Base-by-base conservation (phyloP, 371 early-diverging fungal genomes). In the Lichtheimia hyalospora region DNA sequence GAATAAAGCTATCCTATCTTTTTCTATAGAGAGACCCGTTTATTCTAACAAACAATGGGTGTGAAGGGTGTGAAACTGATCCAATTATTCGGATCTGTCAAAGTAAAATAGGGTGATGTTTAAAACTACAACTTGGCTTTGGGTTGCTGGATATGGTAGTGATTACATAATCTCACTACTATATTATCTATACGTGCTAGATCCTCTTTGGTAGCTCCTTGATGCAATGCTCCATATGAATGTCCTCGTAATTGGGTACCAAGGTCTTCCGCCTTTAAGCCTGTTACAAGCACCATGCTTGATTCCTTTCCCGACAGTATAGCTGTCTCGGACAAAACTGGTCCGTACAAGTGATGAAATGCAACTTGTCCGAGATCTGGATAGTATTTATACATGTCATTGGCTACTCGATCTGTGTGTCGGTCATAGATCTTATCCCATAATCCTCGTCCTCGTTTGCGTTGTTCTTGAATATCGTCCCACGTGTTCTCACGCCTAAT, bases 401-500 rank as follows among this genome's bases (percentile, higher is more conserved):
- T 54, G 16, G 67, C 43, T 15, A 73, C 70, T 43, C 67, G 71
- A 1, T 73, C 63, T 0, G 69, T 69, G 49, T 73, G 71, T 12
- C 63, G 58, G 23, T 66, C 69, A 54, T 77, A 77, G 8, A 71
- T 77, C 23, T 54, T 70, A 5, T 51, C 65, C 51, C 74, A 74
- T 10, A 77, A 57, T 0, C 27, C 48, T 51, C 16, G 64, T 24
- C 77, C 88, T 4, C 81, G 74, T 34, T 87, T 83, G 13, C 95
- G 71, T 49, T 91, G 74, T 28, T 75, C 77, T 7, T 89, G 54
- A 27, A 90, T 85, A 68, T 95, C 93, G 70, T 92, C 89, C 96
- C 96, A 96, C 10, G 60, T 48, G 2, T 67, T 62, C 42, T 73
- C 74, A n/a, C 59, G 49, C 39, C 67, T 62, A 12, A 54, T 39